Evolutionary conservation across 345 rosid species (phyloP), one percentile per base, ranked within the genome.

Genomic region (Rhizophora mangle): DNA sequence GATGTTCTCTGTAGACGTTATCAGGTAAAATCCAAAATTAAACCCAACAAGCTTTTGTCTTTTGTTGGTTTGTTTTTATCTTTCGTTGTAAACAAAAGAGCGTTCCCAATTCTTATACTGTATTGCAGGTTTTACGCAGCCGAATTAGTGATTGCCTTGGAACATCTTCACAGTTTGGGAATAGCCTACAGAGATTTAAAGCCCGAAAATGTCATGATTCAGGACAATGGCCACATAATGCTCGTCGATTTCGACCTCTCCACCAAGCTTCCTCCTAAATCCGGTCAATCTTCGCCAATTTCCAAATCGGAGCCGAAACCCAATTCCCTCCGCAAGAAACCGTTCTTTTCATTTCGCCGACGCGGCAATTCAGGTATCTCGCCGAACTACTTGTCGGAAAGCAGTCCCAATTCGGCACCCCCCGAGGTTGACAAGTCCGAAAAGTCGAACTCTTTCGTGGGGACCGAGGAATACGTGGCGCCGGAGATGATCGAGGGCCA

Each of bases 211-310:
- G 76, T 93, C 6, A 76, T 91, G 89, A 85, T 93, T 59, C 98
- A 88, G 70, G 91, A 85, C 56, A 82, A 78, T 52, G 97, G 98
- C 68, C 98, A 93, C 74, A 67, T 93, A 64, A 93, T 93, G 98
- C 86, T 93, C 8, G 93, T 93, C 8, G 98, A 93, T 80, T 93
- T 91, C 75, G 98, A 93, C 69, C 96, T 93, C 68, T 93, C 98
- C 31, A 85, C 87, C 15, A 83, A 86, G 34, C 92, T 93, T 2
- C 13, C 87, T 29, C 80, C 88, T 0, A 81, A 62, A 70, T 71
- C 85, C 5, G 69, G 81, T 6, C 65, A 43, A 13, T 31, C 76
- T 2, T 65, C 86, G 0, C 79, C 82, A 54, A 15, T 3, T 21
- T 73, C 60, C 2, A 64, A 37, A 5, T 8, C 73, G 0, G 53